These are phyloP conservation scores for Cubamyces sp. DNA, from an alignment of 768 basidiomycete species.

Conservation along the genomic window DNA sequence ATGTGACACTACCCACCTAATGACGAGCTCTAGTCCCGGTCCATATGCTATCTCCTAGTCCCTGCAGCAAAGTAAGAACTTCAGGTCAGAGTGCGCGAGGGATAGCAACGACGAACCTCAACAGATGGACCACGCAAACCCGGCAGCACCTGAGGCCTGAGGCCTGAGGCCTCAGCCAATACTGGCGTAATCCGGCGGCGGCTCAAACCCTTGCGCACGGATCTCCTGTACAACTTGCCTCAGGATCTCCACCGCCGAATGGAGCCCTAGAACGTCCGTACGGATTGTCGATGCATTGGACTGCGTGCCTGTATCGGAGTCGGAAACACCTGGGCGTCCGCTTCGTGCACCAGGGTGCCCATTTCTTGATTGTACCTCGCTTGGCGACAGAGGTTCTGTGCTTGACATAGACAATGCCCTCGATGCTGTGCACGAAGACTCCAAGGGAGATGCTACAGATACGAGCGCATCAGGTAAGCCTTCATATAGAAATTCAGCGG, in stretches of 20 bases:
- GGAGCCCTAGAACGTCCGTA: constrained; percentile 29
- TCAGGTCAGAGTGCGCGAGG: no score
- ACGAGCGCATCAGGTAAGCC: not conserved
- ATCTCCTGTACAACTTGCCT: constrained; percentile 32
- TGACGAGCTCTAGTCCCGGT: no score
- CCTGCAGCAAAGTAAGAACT: no score
- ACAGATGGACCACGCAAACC: no score
- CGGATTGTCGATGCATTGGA: constrained; percentile 14
- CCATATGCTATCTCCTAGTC: no score
- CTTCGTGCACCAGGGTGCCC: no score
- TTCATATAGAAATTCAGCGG: constrained; percentile 9
- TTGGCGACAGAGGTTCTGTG: constrained; percentile 12
- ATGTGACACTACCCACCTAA: no score
- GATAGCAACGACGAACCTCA: no score
- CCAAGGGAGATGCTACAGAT: constrained; percentile 1
- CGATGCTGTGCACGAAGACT: not conserved
- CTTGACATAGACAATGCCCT: constrained; percentile 4
- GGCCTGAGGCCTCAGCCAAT: no score
- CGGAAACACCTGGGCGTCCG: no score
- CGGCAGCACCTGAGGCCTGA: no score
- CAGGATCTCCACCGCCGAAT: constrained; percentile 35
- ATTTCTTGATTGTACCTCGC: not conserved
- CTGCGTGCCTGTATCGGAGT: not conserved
- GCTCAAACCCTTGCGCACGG: constrained; percentile 28
- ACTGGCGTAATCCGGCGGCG: constrained; percentile 32